Evolutionary conservation across 441 rosid genomes (phyloP), one percentile per base, ranked within the genome.

Genomic region (Pelargonium citronellum): DNA sequence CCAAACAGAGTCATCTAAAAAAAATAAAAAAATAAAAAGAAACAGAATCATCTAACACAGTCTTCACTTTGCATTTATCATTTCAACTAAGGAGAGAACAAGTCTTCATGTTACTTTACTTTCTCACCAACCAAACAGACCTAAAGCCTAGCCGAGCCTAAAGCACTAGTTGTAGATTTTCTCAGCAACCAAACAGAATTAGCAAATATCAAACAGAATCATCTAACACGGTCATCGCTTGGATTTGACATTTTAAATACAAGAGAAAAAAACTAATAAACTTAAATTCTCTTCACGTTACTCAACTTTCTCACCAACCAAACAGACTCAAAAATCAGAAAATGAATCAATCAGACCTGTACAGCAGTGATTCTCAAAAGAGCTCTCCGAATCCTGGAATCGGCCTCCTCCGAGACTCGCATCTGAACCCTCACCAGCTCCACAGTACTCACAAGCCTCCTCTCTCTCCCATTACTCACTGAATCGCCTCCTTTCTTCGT

Each of bases 301-400:
- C 41, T 37, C 41, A 13, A 13, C 7, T 53, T 53, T 53, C 22
- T 53, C 60, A 53, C 60, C 22, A 53, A 53, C 22, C 22, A 53
- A 53, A 53, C 60, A 53, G 60, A 53, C 60, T 17, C 7, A 53
- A n/a, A 53, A 53, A n/a, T 15, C 53, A 47, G 53, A 47, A 10
- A 53, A 8, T 1, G 17, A 53, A 15, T n/a, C 17, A 51, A 51
- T 15, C 71, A 68, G 58, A 88, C 94, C 86, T 88, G 89, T 55
- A 87, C 87, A 72, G 87, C 81, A 73, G 88, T 86, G 34, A 87
- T 79, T 69, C 91, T 83, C 37, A 87, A 78, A 49, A 87, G 82
- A 7, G 89, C 89, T 75, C 88, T 85, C 61, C 89, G 76, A 66
- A 88, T 83, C 79, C 88, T 80, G 11, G 89, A 85, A 73, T 88